These are phyloP conservation scores for Euclidium syriacum DNA, from an alignment of 345 rosid genomes.

Conservation along the genomic window DNA sequence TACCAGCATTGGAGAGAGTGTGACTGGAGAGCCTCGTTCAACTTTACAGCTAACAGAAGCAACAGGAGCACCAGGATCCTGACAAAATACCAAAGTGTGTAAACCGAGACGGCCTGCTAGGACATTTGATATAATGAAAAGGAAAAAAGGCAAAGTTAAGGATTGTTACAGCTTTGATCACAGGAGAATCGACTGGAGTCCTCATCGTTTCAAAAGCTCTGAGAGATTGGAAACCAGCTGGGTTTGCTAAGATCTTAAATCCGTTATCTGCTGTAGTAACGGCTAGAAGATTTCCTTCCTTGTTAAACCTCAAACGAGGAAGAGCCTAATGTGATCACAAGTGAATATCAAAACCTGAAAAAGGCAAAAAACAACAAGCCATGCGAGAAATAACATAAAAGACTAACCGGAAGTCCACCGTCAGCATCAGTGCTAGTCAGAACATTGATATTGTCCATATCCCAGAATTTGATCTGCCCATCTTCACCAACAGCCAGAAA, in stretches of 20 bases:
- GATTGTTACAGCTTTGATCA: slow-evolving; percentile 38
- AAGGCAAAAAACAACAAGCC: slow-evolving; percentile 1
- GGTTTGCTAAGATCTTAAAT: slow-evolving; percentile 80
- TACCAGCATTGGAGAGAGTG: slow-evolving; percentile 65
- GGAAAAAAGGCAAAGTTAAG: slow-evolving; percentile 7
- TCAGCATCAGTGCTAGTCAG: slow-evolving; percentile 65
- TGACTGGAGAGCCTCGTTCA: slow-evolving; percentile 80
- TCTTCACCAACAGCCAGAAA: slow-evolving; percentile 93
- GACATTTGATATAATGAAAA: slow-evolving; percentile 1
- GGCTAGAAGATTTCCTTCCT: slow-evolving; percentile 87
- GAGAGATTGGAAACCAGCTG: slow-evolving; percentile 59
- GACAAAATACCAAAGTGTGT: slow-evolving; percentile 16
- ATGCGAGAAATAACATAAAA: background rate
- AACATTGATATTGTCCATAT: slow-evolving; percentile 62
- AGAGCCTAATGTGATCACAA: slow-evolving; percentile 39
- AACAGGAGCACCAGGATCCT: slow-evolving; percentile 64
- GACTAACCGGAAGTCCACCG: slow-evolving; percentile 84
- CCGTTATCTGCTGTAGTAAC: slow-evolving; percentile 86
- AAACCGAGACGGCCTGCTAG: slow-evolving; percentile 3
- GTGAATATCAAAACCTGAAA: slow-evolving; percentile 11
- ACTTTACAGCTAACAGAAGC: slow-evolving; percentile 58
- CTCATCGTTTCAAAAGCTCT: slow-evolving; percentile 66
- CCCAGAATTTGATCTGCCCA: slow-evolving; percentile 85
- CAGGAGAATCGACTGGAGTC: slow-evolving; percentile 59
- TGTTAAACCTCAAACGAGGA: slow-evolving; percentile 79